Percentiles rank a stretch among this genome's conserved stretches.
Evolutionary conservation across 2,329 filamentous ascomycete species (phyloP).

Genomic region (Chaetomium sp.): DNA sequence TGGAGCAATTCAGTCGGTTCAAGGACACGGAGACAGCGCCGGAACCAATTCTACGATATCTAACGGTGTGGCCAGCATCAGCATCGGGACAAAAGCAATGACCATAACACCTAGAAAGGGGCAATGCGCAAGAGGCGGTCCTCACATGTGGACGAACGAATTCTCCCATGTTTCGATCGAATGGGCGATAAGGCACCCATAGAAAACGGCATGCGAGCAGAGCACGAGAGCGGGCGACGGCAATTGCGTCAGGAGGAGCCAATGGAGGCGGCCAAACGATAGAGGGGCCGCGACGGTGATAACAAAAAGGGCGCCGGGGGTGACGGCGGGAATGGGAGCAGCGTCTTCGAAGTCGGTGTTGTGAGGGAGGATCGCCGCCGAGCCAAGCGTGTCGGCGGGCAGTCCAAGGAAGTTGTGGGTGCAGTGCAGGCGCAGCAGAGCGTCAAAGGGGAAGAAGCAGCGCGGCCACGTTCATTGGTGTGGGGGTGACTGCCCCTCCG

Average conservation of each 20-base stretch:
- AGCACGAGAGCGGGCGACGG: slow-evolving; percentile 12
- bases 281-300: neutral
- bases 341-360: neutral
- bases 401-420: neutral
- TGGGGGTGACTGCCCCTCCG: neutral
- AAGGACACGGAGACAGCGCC: slow-evolving; percentile 26
- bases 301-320: neutral
- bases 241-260: slow-evolving; percentile 7
- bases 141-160: slow-evolving; percentile 40
- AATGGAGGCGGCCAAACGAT: slow-evolving; percentile 3
- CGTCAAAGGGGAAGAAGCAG: neutral
- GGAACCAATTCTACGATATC: slow-evolving; percentile 39
- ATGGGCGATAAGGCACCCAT: slow-evolving; percentile 39
- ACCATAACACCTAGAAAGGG: neutral
- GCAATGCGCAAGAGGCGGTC: neutral
- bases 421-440: neutral
- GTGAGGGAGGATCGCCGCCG: neutral
- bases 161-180: slow-evolving; percentile 45
- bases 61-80: slow-evolving; percentile 24
- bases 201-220: slow-evolving; percentile 23
- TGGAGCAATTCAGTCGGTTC: slow-evolving; percentile 22
- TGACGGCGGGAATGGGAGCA: neutral
- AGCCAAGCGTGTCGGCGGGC: slow-evolving; percentile 7
- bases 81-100: slow-evolving; percentile 9
- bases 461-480: slow-evolving; percentile 4